Evolutionary conservation across 2,329 filamentous ascomycete species (phyloP).

Genomic region (Aureobasidium vineae): DNA sequence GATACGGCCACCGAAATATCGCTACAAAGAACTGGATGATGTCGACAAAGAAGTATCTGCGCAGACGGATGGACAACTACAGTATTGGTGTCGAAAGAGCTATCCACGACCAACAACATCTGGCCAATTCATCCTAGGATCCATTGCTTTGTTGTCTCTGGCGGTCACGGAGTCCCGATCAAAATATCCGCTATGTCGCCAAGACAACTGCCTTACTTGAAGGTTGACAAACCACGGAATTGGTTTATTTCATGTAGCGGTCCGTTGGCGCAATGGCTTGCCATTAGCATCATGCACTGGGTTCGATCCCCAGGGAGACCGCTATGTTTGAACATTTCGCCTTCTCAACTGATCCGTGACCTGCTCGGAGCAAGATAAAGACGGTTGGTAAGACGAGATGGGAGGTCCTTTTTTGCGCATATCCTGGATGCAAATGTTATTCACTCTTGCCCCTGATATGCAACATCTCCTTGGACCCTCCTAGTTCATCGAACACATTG

Average conservation of each 20-base stretch:
- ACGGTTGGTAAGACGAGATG: not conserved
- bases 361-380: not conserved
- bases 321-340: constrained; percentile 3
- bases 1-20: not conserved
- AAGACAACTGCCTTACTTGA: not conserved
- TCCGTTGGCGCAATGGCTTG: constrained; percentile 5
- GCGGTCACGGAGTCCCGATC: not conserved
- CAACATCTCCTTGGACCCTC: not conserved
- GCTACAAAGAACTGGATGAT: not conserved
- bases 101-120: not conserved
- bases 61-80: not conserved
- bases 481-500: not conserved
- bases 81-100: not conserved
- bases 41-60: not conserved
- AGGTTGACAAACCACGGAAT: not conserved
- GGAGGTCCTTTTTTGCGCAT: constrained; percentile 13
- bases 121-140: no score
- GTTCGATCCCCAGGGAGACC: constrained; percentile 16
- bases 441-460: not conserved
- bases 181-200: not conserved
- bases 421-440: not conserved
- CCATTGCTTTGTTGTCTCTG: not conserved
- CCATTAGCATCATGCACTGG: not conserved
- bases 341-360: not conserved
- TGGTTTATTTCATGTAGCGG: not conserved